Percentiles rank a stretch among this genome's conserved stretches.
Evolutionary conservation across 805 yeast species (phyloP).

Genomic region (Hanseniaspora guilliermondii): DNA sequence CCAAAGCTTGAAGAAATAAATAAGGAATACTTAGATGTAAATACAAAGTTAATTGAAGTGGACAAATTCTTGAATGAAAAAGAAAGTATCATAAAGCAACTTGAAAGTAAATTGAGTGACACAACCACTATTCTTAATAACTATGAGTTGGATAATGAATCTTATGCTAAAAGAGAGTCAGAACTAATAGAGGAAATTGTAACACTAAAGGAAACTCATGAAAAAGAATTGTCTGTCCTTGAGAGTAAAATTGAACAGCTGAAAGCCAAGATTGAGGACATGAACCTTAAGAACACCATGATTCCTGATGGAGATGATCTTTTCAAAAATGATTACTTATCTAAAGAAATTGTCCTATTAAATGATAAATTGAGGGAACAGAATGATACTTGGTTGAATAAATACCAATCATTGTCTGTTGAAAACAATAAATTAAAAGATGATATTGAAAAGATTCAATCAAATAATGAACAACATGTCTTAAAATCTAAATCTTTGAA

Average conservation of each 20-base stretch:
- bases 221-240: conserved; percentile 41
- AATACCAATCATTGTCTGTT: conserved; percentile 34
- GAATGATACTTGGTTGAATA: conserved; percentile 49
- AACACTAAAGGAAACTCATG: conserved; percentile 25
- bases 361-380: conserved; percentile 74
- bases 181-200: conserved; percentile 9
- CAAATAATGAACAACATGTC: conserved; percentile 21
- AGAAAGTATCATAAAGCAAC: neutral
- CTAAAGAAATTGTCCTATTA: conserved; percentile 55
- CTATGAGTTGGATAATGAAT: conserved; percentile 21
- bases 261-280: conserved; percentile 48
- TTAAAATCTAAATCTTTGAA: conserved; percentile 10
- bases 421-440: conserved; percentile 27
- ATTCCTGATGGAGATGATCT: neutral
- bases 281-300: neutral
- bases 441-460: conserved; percentile 21
- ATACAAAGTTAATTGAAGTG: conserved; percentile 10
- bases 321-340: neutral
- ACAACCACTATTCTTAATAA: conserved; percentile 16
- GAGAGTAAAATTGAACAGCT: conserved; percentile 61
- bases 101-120: conserved; percentile 32
- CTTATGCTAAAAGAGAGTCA: conserved; percentile 3
- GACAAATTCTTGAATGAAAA: conserved; percentile 19
- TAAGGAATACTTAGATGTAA: conserved; percentile 19
- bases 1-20: conserved; percentile 13